A percentile compares a stretch with the other conserved stretches of the same genome.
These are phyloP conservation scores for Casuarina glauca DNA, from an alignment of 306 rosid species.

Conservation along the genomic window DNA sequence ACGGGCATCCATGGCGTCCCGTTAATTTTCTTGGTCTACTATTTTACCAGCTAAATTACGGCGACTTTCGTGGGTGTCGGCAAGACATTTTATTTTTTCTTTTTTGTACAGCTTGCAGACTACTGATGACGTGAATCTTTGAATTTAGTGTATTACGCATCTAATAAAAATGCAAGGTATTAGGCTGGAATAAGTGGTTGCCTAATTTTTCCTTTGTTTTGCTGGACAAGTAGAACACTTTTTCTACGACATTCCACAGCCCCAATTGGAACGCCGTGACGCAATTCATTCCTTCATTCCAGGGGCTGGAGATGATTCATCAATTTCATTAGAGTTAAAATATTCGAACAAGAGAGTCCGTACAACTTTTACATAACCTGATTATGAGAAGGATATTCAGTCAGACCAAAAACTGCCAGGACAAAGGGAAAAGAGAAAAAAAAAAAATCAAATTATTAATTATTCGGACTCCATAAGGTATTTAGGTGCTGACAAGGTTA, in stretches of 20 bases:
- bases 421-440: neutral
- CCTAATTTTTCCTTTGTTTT: neutral
- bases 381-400: neutral
- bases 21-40: conserved; percentile 10
- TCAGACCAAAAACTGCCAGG: neutral
- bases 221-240: too few relatives aligned
- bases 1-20: neutral
- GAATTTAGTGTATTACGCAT: neutral
- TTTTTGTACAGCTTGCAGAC: conserved; percentile 8
- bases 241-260: too few relatives aligned
- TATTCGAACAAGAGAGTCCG: conserved; percentile 12
- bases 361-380: neutral
- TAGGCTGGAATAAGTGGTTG: neutral
- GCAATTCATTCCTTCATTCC: neutral
- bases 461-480: neutral
- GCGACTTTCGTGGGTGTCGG: neutral
- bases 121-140: too few relatives aligned
- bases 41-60: neutral
- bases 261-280: neutral
- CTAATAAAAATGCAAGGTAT: neutral
- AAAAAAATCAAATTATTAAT: conserved; percentile 1
- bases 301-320: neutral
- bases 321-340: neutral
- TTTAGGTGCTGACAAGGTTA: conserved; percentile 54
- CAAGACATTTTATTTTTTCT: neutral